Conservation (phyloP, 1,284 basidiomycete species). For the Austroboletus niveus region DNA sequence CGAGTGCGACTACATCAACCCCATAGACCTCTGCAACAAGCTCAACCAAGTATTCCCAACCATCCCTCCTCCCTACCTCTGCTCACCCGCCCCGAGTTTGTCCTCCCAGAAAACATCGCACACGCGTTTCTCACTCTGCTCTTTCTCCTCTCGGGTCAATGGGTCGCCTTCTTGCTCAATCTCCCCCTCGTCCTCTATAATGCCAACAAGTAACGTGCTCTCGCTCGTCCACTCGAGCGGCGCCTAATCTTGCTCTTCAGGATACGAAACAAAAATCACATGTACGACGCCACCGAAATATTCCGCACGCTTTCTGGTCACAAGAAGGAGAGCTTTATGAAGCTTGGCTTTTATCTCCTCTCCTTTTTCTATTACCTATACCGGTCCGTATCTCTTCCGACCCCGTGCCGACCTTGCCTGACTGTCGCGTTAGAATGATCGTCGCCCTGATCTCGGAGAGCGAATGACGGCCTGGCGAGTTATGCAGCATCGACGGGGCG, state of each 20-base stretch:
- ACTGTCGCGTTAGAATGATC: slow-evolving; percentile 64
- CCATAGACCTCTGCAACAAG: slow-evolving; percentile 99
- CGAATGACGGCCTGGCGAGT: slow-evolving; percentile 40
- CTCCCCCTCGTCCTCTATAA: slow-evolving; percentile 90
- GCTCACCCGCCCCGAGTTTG: slow-evolving; percentile 64
- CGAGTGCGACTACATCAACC: slow-evolving; percentile 99
- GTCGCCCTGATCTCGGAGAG: slow-evolving; percentile 82
- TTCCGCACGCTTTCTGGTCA: slow-evolving; percentile 93
- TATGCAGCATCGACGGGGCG: background rate
- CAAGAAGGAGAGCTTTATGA: slow-evolving; percentile 97
- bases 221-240: too few species aligned
- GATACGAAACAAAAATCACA: slow-evolving; percentile 92
- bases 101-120: slow-evolving; percentile 93
- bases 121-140: slow-evolving; percentile 88
- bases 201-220: slow-evolving; percentile 81
- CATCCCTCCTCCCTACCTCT: background rate
- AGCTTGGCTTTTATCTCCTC: slow-evolving; percentile 92
- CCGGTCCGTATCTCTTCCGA: slow-evolving; percentile 54
- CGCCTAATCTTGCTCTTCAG: slow-evolving; percentile 40
- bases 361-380: slow-evolving; percentile 98
- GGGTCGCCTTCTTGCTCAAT: slow-evolving; percentile 92
- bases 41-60: slow-evolving; percentile 80
- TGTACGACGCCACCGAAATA: slow-evolving; percentile 99
- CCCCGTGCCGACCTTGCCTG: background rate
- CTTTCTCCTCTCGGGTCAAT: slow-evolving; percentile 95